These are phyloP conservation scores for Carpinus viminea DNA, from an alignment of 306 rosid genomes.

Conservation along the genomic window DNA sequence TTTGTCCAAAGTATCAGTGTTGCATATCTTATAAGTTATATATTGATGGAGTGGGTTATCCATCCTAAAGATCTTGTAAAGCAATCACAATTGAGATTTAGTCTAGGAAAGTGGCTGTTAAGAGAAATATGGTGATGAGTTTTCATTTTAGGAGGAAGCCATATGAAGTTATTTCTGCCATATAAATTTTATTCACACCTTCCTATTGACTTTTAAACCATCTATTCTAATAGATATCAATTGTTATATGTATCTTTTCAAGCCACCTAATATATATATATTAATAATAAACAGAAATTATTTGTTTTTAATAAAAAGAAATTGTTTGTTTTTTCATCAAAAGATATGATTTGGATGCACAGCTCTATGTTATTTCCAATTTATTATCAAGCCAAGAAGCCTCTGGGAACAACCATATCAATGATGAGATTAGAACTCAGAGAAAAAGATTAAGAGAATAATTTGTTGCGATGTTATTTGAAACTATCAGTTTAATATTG, in stretches of 20 bases:
- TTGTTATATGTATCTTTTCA: not conserved
- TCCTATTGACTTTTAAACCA: not conserved
- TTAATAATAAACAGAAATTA: not conserved
- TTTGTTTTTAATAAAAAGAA: not conserved
- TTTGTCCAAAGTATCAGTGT: not conserved
- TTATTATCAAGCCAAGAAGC: not conserved
- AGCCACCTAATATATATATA: not conserved
- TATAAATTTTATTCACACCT: not conserved
- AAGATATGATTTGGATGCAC: not conserved
- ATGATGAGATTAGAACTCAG: not conserved
- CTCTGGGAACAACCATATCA: not conserved
- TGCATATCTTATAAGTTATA: not conserved
- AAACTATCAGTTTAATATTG: not conserved
- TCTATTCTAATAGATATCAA: not conserved
- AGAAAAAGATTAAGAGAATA: not conserved
- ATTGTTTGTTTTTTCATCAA: not conserved
- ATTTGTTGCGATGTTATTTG: not conserved
- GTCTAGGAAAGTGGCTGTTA: not conserved
- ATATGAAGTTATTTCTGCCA: not conserved
- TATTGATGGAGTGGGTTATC: not conserved
- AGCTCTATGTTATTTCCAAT: not conserved
- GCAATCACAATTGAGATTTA: not conserved
- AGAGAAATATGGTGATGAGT: not conserved
- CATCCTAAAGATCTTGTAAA: not conserved
- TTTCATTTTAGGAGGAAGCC: not conserved